Evolutionary conservation across 1,139 yeast genomes (phyloP), one percentile per base, ranked within the genome.

Genomic region (Yamadazyma friedrichii): DNA sequence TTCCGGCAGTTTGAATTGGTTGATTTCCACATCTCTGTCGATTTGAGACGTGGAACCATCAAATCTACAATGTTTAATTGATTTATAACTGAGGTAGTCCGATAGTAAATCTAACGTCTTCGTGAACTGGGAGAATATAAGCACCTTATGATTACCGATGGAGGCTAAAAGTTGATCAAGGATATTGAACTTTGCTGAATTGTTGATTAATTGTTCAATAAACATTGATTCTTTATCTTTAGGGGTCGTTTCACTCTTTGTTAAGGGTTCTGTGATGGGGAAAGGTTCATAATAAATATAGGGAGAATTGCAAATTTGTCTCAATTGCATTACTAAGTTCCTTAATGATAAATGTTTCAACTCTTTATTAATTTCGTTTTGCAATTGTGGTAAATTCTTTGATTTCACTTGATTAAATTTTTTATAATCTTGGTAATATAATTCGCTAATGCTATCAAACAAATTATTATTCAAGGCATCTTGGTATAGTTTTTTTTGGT

Each of bases 271-370:
- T 26, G 65, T 62, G 12, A 73, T 64, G 74, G 55, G 57, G 36
- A 87, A 88, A 0, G 97, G 98, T 49, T 83, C 86, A 62, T 82
- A 88, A 55, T 84, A 88, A 36, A 86, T 62, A 55, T 84, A 85
- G 0, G 97, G 96, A 0, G 96, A 84, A 53, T 88, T 84, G 53
- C 96, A 89, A 6, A 87, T 78, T 47, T 83, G 80, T 39, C 98
- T 71, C 40, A 89, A 67, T 58, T 89, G 97, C 86, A 91, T 87
- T 62, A 86, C 70, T 52, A 80, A 55, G 53, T 87, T 88, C 47
- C 78, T 82, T 38, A 88, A 65, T 15, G 64, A 57, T 30, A 66
- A 49, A 32, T 52, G 50, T 31, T 55, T 59, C 10, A 61, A 42
- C 9, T 58, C 53, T 22, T 55, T 53, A n/a, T 40, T 31, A 8